phyloP scores from a whole-genome alignment of 441 rosid genomes.

The Adansonia rubrostipa region DNA sequence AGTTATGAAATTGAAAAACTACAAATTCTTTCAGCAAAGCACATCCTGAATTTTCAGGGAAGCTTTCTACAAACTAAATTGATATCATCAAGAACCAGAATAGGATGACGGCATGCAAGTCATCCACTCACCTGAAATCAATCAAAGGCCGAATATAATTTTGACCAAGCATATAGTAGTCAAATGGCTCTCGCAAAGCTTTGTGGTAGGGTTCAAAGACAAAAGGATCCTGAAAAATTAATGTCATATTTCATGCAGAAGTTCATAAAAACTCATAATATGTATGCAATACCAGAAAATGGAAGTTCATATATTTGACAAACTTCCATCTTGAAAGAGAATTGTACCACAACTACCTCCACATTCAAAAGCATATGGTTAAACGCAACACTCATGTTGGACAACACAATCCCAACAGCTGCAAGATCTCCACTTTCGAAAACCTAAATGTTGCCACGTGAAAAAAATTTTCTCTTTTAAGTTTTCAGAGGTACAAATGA shows the following conservation, averaged over 20 bases:
- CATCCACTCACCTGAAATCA: slow-evolving; percentile 78
- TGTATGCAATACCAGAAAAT: slow-evolving; percentile 17
- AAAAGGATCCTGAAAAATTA: slow-evolving; percentile 73
- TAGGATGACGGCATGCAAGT: slow-evolving; percentile 14
- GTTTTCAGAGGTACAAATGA: neutral
- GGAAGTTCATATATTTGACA: slow-evolving; percentile 23
- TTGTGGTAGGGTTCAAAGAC: slow-evolving; percentile 81
- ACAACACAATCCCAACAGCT: slow-evolving; percentile 65
- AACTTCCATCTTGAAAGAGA: slow-evolving; percentile 26
- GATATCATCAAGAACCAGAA: slow-evolving; percentile 5
- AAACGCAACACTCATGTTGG: slow-evolving; percentile 82
- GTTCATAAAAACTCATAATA: slow-evolving; percentile 30
- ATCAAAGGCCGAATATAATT: slow-evolving; percentile 83
- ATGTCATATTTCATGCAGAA: slow-evolving; percentile 33
- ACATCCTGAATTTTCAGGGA: slow-evolving; percentile 18
- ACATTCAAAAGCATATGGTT: slow-evolving; percentile 80
- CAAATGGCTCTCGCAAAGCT: slow-evolving; percentile 89
- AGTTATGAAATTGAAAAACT: slow-evolving; percentile 16
- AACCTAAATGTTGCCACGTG: slow-evolving; percentile 55
- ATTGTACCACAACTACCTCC: slow-evolving; percentile 58
- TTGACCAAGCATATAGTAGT: slow-evolving; percentile 93
- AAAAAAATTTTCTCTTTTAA: neutral
- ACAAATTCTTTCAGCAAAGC: slow-evolving; percentile 9
- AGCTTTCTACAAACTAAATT: slow-evolving; percentile 1
- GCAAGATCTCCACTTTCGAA: slow-evolving; percentile 66